Base-by-base conservation (phyloP, 768 basidiomycete genomes). In the Russula dissimulans region DNA sequence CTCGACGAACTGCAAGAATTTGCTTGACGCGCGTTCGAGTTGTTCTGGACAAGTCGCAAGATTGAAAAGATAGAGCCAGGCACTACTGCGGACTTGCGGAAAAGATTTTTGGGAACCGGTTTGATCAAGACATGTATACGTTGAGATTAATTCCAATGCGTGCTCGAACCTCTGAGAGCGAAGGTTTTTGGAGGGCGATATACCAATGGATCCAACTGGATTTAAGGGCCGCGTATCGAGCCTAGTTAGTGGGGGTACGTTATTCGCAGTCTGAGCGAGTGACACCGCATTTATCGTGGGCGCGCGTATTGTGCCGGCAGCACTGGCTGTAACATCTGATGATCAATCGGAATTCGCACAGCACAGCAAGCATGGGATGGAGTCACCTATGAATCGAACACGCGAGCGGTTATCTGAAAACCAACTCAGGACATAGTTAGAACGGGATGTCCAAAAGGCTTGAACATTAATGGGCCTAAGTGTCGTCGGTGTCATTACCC, bases 61-160 rank as follows among this genome's bases (percentile, higher is more conserved):
- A 29, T 61, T 54, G 42, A 66, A 66, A 7, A 66, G 63, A 50
- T 66, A 58, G 31, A 36, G 45, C 65, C 65, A 66, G 39, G 54
- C 41, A 38, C 54, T 61, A 29, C 51, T 54, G 47, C 65, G 63
- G 39, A 64, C 56, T 39, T 60, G 65, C 6, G 22, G 17, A 22
- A 59, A 44, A 14, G 31, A 8, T 4, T 22, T 34, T 42, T 48
- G 45, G 56, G 56, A 34, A n/a, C 8, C 34, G 11, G 34, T 15
- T 38, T 34, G 56, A 48, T 44, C 43, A 26, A 56, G 22, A 26
- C 22, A 26, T 26, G 22, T 57, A 15, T 48, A 59, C 6, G 42
- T 39, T 26, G 68, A 57, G 29, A 66, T 38, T 17, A 56, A 56
- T 11, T 44, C 18, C 31, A 47, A 46, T 1, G 57, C 46, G 10